phyloP scores from a whole-genome alignment of 371 early-diverging fungal genomes.

The Mortierella sp. region DNA sequence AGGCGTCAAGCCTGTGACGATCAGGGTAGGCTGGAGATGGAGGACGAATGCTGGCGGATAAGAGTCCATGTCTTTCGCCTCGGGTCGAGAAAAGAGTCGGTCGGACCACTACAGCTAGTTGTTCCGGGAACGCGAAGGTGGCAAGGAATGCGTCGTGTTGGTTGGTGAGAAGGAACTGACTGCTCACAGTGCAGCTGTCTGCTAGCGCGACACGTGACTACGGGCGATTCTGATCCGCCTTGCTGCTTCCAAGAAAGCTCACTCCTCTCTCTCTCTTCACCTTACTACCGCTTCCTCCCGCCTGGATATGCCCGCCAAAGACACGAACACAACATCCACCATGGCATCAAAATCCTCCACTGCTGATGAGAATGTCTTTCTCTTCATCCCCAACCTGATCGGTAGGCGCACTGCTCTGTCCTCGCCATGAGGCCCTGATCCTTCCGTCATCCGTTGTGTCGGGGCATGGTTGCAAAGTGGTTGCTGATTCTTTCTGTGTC shows the following conservation, averaged over 20 bases:
- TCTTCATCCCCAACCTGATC: constrained; percentile 93
- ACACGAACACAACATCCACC: constrained; percentile 21
- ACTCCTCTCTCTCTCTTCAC: constrained; percentile 8
- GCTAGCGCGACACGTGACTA: too few relatives aligned
- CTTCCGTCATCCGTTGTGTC: too few relatives aligned
- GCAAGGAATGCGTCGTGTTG: too few relatives aligned
- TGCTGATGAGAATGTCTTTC: constrained; percentile 74
- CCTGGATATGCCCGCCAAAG: constrained; percentile 33
- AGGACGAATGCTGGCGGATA: constrained; percentile 77
- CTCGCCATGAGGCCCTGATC: background rate
- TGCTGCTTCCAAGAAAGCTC: too few relatives aligned
- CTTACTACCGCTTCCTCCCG: constrained; percentile 8
- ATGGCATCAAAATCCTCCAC: constrained; percentile 28
- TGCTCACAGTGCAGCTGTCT: too few relatives aligned
- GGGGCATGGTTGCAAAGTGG: too few relatives aligned
- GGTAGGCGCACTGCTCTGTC: constrained; percentile 55
- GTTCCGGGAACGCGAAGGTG: too few relatives aligned
- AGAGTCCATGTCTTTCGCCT: constrained; percentile 61
- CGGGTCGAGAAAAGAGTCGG: background rate
- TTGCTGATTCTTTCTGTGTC: background rate
- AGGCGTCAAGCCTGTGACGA: constrained; percentile 66
- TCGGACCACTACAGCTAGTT: too few relatives aligned
- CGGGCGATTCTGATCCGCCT: too few relatives aligned
- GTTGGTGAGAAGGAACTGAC: too few relatives aligned
- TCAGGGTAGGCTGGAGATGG: constrained; percentile 80